Conservation (phyloP, 108 stramenopile species). For the Nannochloropsis oceanica region DNA sequence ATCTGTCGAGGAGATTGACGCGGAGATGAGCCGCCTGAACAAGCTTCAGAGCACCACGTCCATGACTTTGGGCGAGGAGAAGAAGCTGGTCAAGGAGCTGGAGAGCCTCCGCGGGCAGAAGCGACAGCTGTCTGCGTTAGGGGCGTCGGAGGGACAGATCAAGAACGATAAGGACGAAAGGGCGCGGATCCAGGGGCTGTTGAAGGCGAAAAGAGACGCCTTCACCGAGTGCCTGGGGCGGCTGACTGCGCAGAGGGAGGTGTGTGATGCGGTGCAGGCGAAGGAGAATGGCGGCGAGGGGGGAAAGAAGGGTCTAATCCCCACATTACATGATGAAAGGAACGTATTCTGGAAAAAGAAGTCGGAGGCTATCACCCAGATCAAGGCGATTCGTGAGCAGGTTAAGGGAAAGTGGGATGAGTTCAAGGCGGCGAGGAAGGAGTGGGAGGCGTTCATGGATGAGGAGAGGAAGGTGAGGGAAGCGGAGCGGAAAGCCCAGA, state of each 20-base stretch:
- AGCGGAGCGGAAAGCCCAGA: slow-evolving; percentile 43
- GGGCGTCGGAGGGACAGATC: not conserved
- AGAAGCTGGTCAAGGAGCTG: slow-evolving; percentile 88
- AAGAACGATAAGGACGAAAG: not conserved
- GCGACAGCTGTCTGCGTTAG: not conserved
- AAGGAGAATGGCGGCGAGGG: slow-evolving; percentile 40
- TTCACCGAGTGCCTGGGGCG: slow-evolving; percentile 40
- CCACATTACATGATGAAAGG: slow-evolving; percentile 52
- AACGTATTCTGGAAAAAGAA: slow-evolving; percentile 52
- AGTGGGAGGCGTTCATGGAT: slow-evolving; percentile 48
- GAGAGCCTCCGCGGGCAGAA: slow-evolving; percentile 20
- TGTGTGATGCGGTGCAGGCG: slow-evolving; percentile 47
- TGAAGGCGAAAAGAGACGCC: not conserved
- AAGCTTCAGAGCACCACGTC: slow-evolving; percentile 69
- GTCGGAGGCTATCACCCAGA: not conserved
- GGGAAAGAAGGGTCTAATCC: slow-evolving; percentile 43
- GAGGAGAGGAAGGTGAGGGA: slow-evolving; percentile 72
- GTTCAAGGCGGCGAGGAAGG: slow-evolving; percentile 54
- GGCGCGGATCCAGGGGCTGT: not conserved
- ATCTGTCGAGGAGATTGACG: slow-evolving; percentile 64
- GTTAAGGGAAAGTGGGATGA: slow-evolving; percentile 37
- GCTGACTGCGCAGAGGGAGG: slow-evolving; percentile 51
- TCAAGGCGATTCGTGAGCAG: not conserved
- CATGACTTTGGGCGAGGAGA: slow-evolving; percentile 82
- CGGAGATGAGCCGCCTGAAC: slow-evolving; percentile 60